Evolutionary conservation across 192 early-diverging fungal species (phyloP), one percentile per base, ranked within the genome.

Genomic region (Coemansia sp.): DNA sequence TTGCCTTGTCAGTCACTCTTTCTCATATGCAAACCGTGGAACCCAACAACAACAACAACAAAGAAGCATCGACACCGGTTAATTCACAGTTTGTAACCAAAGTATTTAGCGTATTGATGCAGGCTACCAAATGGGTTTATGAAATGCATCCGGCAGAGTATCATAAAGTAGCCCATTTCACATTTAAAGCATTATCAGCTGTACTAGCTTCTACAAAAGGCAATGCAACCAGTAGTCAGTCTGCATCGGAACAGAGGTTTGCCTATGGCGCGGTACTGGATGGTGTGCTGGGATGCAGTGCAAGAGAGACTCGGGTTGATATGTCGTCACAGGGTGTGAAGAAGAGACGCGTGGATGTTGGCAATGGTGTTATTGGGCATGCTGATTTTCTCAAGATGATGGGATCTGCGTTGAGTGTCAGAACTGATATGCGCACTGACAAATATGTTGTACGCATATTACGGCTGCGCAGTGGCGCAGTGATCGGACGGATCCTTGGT

Each of bases 11-110:
- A 0, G 60, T 50, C 1, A 61, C 71, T n/a, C 25, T 72, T 5
- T 25, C 52, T 6, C 67, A 72, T 25, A 77, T 77, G 69, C 69
- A 71, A n/a, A 32, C 64, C n/a, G 33, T 62, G 16, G 7, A 30
- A 2, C 2, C 28, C 7, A 20, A n/a, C n/a, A n/a, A n/a, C n/a
- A n/a, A n/a, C n/a, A n/a, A n/a, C n/a, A n/a, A n/a, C n/a, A n/a
- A 30, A 20, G 20, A 17, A 8, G 33, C 64, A 3, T 2, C 14
- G 7, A 36, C 18, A 4, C 62, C 56, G 2, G 69, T 69, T 18
- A 68, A 72, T 48, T 3, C 25, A 0, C 16, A 17, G 38, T 77
- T 77, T 55, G 75, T 77, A 20, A 12, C 70, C 14, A 56, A 16
- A 7, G 42, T 66, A 25, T 62, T 72, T n/a, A 58, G 49, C n/a